Conservation (phyloP, 177 flowering plant genomes). For the Vitis hybrid region DNA sequence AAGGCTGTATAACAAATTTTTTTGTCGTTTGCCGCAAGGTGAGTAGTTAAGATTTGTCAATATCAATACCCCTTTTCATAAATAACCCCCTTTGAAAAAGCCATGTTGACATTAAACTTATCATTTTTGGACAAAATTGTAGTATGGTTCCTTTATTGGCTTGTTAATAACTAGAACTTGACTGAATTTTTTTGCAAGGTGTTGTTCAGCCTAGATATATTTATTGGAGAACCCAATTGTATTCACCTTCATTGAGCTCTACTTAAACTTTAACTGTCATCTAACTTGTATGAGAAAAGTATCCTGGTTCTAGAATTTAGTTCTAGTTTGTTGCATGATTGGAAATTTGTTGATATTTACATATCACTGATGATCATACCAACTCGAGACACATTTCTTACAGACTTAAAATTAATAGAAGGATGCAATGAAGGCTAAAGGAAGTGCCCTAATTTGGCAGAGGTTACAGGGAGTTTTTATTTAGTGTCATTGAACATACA, state of each 20-base stretch:
- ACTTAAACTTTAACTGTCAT: neutral
- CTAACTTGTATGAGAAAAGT: neutral
- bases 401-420: no score
- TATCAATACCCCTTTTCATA: neutral
- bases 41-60: constrained; percentile 14
- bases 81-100: no score
- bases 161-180: neutral
- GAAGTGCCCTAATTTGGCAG: no score
- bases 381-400: no score
- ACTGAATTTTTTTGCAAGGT: neutral
- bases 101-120: no score
- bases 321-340: constrained; percentile 1
- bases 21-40: constrained; percentile 79
- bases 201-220: neutral
- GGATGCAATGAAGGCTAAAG: no score
- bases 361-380: no score
- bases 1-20: constrained; percentile 81
- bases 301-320: neutral
- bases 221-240: neutral
- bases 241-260: neutral
- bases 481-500: no score
- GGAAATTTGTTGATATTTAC: neutral
- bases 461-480: no score
- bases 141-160: neutral
- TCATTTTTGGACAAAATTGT: neutral